These are phyloP conservation scores for Diplocarpon mali DNA, from an alignment of 2,329 filamentous ascomycete genomes.

Conservation along the genomic window DNA sequence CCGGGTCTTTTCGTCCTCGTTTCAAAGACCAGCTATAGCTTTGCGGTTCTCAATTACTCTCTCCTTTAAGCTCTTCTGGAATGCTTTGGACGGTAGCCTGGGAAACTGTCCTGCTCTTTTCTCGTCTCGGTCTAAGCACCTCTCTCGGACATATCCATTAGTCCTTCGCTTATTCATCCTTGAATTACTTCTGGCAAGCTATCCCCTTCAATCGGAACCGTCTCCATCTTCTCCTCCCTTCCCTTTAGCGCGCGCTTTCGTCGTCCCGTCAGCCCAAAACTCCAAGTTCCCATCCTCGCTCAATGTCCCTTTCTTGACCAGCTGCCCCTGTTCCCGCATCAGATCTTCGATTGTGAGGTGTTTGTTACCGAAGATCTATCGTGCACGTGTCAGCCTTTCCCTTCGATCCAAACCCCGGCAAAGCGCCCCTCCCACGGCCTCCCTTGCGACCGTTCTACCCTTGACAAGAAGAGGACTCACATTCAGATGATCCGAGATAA, in stretches of 20 bases:
- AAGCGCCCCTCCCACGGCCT: neutral
- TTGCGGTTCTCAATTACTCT: neutral
- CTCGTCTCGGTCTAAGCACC: neutral
- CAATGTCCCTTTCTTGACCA: slow-evolving; percentile 60
- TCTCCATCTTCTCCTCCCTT: neutral
- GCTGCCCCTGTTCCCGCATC: slow-evolving; percentile 61
- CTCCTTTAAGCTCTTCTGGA: neutral
- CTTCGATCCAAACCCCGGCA: neutral
- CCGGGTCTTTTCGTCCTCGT: no score
- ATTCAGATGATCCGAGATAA: slow-evolving; percentile 83
- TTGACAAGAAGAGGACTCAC: slow-evolving; percentile 27
- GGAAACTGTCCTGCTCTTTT: neutral
- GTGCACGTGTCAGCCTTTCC: slow-evolving; percentile 3
- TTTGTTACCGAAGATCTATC: slow-evolving; percentile 59
- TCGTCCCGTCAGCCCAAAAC: slow-evolving; percentile 63
- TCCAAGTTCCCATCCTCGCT: slow-evolving; percentile 78
- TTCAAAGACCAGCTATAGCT: no score
- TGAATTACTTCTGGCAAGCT: neutral
- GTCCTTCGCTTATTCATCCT: no score
- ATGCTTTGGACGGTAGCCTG: neutral
- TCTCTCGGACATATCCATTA: neutral
- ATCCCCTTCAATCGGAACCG: neutral
- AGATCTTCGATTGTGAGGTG: slow-evolving; percentile 66
- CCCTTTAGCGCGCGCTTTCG: slow-evolving; percentile 13
- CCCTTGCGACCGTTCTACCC: neutral